phyloP scores from a whole-genome alignment of 2,329 filamentous ascomycete species.

The Sclerotinia spermophila region DNA sequence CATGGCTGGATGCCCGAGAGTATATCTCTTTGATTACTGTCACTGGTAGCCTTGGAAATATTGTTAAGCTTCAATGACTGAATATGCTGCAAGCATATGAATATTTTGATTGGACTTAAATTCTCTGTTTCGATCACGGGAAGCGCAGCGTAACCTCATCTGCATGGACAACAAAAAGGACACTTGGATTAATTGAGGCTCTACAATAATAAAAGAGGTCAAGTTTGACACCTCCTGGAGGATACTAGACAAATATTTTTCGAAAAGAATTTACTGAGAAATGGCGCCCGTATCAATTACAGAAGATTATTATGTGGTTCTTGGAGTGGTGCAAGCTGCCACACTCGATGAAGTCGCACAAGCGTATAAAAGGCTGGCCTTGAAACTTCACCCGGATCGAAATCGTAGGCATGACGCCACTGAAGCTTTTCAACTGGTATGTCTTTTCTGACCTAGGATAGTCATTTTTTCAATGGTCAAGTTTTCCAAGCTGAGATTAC shows the following conservation, averaged over 20 bases:
- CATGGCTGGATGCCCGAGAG: not conserved
- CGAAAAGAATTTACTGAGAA: not conserved
- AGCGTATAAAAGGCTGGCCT: constrained; percentile 39
- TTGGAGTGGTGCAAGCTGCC: constrained; percentile 36
- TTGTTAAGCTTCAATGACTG: not conserved
- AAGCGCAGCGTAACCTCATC: not conserved
- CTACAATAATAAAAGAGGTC: not conserved
- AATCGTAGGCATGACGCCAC: constrained; percentile 36
- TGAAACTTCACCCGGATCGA: constrained; percentile 39
- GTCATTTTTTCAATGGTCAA: not conserved
- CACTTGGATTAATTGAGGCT: not conserved
- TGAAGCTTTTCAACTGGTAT: constrained; percentile 38
- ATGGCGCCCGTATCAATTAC: constrained; percentile 35
- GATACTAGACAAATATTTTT: not conserved
- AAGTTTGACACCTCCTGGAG: not conserved
- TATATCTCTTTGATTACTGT: not conserved
- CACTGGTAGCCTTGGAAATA: too few species aligned
- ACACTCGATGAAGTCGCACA: constrained; percentile 31
- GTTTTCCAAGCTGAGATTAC: not conserved
- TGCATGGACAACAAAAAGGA: not conserved
- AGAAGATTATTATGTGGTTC: constrained; percentile 38
- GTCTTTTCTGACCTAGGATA: constrained; percentile 14
- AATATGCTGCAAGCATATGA: not conserved
- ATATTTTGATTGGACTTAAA: not conserved
- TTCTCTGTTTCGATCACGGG: not conserved